Percentiles rank a stretch among this genome's conserved stretches.
phyloP scores from a whole-genome alignment of 768 basidiomycete genomes.

The Epithele typhae region DNA sequence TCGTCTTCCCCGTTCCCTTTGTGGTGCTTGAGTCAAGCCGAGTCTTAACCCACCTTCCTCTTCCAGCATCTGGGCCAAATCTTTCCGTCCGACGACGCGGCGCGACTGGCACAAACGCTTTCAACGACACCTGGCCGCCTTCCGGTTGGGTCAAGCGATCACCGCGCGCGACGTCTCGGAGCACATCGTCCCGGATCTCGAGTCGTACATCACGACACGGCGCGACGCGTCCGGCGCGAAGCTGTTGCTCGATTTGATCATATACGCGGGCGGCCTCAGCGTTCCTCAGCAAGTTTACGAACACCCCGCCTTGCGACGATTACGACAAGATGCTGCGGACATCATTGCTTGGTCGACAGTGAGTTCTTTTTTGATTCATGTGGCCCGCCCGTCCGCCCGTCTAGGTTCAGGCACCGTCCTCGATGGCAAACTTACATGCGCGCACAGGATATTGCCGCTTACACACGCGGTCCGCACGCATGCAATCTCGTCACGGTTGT shows the following conservation, averaged over 20 bases:
- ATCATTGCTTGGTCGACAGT: conserved; percentile 55
- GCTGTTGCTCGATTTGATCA: conserved; percentile 49
- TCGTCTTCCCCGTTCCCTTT: too few species aligned
- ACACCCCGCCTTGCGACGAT: conserved; percentile 24
- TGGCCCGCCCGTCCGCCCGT: background rate
- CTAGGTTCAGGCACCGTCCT: too few species aligned
- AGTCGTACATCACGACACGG: conserved; percentile 42
- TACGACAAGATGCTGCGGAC: conserved; percentile 42
- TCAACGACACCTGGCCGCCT: conserved; percentile 29
- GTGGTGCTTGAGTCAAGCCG: too few species aligned
- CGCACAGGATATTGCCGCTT: conserved; percentile 55
- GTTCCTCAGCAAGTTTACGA: conserved; percentile 29
- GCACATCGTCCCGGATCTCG: conserved; percentile 34
- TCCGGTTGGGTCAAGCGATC: conserved; percentile 30
- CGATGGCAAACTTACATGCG: background rate
- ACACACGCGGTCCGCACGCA: conserved; percentile 41
- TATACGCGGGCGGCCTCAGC: conserved; percentile 45
- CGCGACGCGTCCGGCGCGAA: conserved; percentile 45
- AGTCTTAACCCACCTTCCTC: too few species aligned
- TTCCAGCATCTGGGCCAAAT: conserved; percentile 35
- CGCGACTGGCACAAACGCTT: conserved; percentile 41
- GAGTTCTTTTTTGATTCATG: conserved; percentile 10
- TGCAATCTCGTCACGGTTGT: conserved; percentile 50
- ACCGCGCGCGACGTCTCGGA: conserved; percentile 23
- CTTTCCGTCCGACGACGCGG: conserved; percentile 31